These are phyloP conservation scores for Pseudogymnoascus sp. DNA, from an alignment of 2,329 filamentous ascomycete genomes.

Conservation along the genomic window DNA sequence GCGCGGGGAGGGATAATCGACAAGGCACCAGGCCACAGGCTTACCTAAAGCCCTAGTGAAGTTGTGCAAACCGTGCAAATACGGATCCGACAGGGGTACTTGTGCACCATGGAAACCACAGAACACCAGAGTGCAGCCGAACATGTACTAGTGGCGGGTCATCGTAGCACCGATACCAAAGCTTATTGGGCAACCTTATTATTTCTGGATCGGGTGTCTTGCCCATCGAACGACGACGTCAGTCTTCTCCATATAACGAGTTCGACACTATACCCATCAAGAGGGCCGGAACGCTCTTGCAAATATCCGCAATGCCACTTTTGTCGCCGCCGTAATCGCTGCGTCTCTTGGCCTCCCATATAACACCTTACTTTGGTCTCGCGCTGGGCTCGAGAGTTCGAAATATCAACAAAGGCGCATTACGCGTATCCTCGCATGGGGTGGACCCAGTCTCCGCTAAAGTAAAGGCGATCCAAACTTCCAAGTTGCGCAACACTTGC, in stretches of 20 bases:
- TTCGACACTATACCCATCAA: not conserved
- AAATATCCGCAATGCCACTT: not conserved
- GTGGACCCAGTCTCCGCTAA: slow-evolving; percentile 7
- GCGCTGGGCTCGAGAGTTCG: not conserved
- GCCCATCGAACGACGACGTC: slow-evolving; percentile 3
- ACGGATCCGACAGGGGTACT: not conserved
- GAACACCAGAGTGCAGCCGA: not conserved
- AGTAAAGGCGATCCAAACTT: slow-evolving; percentile 8
- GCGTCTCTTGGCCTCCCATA: not conserved
- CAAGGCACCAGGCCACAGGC: slow-evolving; percentile 3
- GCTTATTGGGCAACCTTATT: slow-evolving; percentile 8
- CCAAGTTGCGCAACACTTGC: slow-evolving; percentile 1
- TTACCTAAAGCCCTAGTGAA: slow-evolving; percentile 7
- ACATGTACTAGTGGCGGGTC: not conserved
- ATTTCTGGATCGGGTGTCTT: slow-evolving; percentile 6
- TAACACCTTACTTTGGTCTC: not conserved
- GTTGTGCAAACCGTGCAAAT: slow-evolving; percentile 5
- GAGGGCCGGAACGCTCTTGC: not conserved
- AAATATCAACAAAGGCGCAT: not conserved
- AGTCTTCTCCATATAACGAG: slow-evolving; percentile 1
- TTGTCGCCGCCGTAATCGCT: not conserved
- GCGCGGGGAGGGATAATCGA: not conserved
- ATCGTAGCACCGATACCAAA: slow-evolving; percentile 2
- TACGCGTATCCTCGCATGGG: slow-evolving; percentile 2
- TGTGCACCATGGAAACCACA: not conserved